Percentiles rank a stretch among this genome's conserved stretches.
Conservation (phyloP, 768 basidiomycete genomes). For the Suillus clintonianus region DNA sequence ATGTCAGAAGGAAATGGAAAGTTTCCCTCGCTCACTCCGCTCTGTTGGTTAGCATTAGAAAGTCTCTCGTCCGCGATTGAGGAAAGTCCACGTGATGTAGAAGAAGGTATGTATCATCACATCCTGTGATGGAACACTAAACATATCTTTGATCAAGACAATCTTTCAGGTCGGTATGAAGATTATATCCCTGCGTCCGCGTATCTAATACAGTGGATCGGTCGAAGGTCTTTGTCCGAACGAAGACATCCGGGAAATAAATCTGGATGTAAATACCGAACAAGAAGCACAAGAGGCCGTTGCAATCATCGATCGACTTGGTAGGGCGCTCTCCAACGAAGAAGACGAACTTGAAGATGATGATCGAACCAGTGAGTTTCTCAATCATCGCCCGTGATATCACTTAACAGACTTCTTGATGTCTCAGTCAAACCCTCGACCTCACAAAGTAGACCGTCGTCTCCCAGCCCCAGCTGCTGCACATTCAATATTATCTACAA, state of each 20-base stretch:
- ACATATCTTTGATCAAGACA: background rate
- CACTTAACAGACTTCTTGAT: background rate
- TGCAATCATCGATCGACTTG: too few species aligned
- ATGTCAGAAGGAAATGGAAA: too few species aligned
- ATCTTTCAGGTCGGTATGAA: background rate
- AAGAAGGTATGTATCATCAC: too few species aligned
- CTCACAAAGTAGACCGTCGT: background rate
- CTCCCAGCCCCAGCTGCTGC: background rate
- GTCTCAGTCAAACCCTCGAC: background rate
- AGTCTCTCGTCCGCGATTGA: too few species aligned
- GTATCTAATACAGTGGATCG: background rate
- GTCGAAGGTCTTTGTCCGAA: background rate
- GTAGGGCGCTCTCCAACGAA: too few species aligned
- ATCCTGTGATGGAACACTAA: background rate
- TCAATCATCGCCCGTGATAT: background rate
- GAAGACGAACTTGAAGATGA: background rate
- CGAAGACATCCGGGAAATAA: too few species aligned
- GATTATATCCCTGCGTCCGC: background rate
- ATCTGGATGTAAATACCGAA: too few species aligned
- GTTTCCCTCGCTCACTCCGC: too few species aligned
- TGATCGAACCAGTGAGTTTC: background rate
- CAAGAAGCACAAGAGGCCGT: background rate
- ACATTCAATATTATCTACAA: background rate
- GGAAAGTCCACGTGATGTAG: too few species aligned
- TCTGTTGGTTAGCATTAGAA: too few species aligned